Evolutionary conservation across 345 rosid genomes (phyloP).

Genomic region (Populus davidiana): DNA sequence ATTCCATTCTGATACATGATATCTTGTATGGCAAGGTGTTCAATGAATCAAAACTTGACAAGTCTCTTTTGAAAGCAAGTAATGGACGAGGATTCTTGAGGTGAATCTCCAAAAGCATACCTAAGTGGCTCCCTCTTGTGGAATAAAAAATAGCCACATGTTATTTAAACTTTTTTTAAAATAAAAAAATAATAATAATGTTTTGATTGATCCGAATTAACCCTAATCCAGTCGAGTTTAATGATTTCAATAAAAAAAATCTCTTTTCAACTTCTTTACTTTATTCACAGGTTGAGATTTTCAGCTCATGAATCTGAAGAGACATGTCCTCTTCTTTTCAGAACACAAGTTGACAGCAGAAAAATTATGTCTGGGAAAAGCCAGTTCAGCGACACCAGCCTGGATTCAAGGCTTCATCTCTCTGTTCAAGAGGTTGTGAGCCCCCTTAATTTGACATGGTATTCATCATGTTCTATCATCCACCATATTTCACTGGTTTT

Average conservation of each 20-base stretch:
- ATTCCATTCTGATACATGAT: not conserved
- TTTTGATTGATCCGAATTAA: no score
- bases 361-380: not conserved
- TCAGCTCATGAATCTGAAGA: not conserved
- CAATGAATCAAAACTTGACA: not conserved
- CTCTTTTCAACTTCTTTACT: no score
- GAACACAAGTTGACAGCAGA: not conserved
- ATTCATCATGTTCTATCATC: not conserved
- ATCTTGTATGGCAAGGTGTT: not conserved
- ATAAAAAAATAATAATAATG: no score
- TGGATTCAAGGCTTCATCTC: not conserved
- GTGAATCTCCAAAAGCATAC: not conserved
- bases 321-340: not conserved
- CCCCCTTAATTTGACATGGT: not conserved
- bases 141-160: no score
- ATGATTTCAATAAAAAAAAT: no score
- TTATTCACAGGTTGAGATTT: no score
- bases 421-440: not conserved
- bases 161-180: no score
- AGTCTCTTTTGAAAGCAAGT: not conserved
- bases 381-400: not conserved
- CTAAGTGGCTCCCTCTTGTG: no score
- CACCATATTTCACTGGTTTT: not conserved
- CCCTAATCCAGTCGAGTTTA: no score
- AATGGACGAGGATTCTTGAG: not conserved